phyloP scores from a whole-genome alignment of 2,329 filamentous ascomycete genomes.

The Xylariaceae sp. region DNA sequence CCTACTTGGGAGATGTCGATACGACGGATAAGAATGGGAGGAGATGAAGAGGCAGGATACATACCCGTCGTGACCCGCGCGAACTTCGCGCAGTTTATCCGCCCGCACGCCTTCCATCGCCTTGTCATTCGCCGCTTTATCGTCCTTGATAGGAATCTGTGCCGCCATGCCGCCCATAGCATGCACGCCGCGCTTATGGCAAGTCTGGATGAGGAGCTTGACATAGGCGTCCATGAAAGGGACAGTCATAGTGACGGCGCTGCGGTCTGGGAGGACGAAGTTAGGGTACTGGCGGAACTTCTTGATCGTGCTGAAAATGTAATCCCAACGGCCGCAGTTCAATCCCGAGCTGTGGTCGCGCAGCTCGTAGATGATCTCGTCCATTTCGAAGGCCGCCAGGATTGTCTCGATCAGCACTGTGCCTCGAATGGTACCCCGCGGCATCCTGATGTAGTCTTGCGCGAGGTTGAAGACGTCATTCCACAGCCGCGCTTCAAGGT shows the following conservation, averaged over 20 bases:
- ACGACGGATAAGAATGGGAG: not conserved
- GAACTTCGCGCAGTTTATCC: constrained; percentile 95
- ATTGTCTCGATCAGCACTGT: constrained; percentile 99
- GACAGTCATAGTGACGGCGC: constrained; percentile 93
- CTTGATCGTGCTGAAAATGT: constrained; percentile 99
- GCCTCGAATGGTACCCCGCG: constrained; percentile 88
- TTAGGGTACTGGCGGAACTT: constrained; percentile 95
- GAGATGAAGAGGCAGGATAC: constrained; percentile 22
- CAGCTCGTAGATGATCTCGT: constrained; percentile 99
- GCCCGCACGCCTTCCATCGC: constrained; percentile 93
- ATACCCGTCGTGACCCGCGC: constrained; percentile 88
- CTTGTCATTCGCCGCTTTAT: constrained; percentile 86
- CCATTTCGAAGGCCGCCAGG: constrained; percentile 98
- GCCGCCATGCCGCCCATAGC: constrained; percentile 99
- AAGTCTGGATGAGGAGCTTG: constrained; percentile 96
- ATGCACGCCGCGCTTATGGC: constrained; percentile 95
- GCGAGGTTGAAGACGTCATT: constrained; percentile 97
- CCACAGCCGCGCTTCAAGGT: constrained; percentile 96
- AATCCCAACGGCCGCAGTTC: constrained; percentile 99
- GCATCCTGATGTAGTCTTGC: constrained; percentile 91
- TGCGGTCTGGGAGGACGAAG: constrained; percentile 93
- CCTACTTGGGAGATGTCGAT: not conserved
- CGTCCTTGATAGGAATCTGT: constrained; percentile 98
- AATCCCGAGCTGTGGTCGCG: constrained; percentile 94
- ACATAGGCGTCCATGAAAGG: constrained; percentile 99